These are phyloP conservation scores for Ganoderma multipileum DNA, from an alignment of 1,284 basidiomycete species.

Conservation along the genomic window DNA sequence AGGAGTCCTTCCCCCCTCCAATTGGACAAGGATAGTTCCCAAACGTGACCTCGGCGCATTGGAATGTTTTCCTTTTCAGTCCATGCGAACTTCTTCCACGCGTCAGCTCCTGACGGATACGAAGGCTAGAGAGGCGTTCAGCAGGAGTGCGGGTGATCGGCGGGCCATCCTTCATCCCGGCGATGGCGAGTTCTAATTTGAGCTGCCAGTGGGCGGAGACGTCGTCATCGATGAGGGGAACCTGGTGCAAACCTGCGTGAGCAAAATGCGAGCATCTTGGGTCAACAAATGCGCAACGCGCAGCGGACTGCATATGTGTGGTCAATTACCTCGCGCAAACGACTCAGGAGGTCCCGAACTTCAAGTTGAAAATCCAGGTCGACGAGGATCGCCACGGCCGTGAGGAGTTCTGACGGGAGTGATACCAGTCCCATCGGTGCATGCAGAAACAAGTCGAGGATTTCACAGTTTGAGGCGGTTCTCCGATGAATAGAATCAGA, in stretches of 20 bases:
- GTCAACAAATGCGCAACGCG: not conserved
- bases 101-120: constrained; percentile 49
- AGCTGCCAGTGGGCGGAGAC: constrained; percentile 54
- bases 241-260: constrained; percentile 53
- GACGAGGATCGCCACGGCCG: constrained; percentile 36
- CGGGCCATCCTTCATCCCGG: constrained; percentile 54
- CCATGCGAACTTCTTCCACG: constrained; percentile 56
- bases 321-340: constrained; percentile 46
- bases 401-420: constrained; percentile 41
- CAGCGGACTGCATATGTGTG: too few relatives aligned
- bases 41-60: constrained; percentile 43
- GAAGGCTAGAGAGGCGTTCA: constrained; percentile 51
- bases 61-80: constrained; percentile 43
- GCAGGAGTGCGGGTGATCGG: constrained; percentile 36
- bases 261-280: too few relatives aligned
- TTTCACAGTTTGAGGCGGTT: too few relatives aligned
- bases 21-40: constrained; percentile 69
- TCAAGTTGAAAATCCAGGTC: too few relatives aligned
- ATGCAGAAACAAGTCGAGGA: too few relatives aligned
- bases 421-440: not conserved
- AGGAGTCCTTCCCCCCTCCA: constrained; percentile 40
- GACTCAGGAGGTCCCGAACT: constrained; percentile 44
- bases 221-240: constrained; percentile 50
- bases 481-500: too few relatives aligned
- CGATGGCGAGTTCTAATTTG: constrained; percentile 56